Evolutionary conservation across 1,284 basidiomycete species (phyloP).

Genomic region (Ustilago sp.): DNA sequence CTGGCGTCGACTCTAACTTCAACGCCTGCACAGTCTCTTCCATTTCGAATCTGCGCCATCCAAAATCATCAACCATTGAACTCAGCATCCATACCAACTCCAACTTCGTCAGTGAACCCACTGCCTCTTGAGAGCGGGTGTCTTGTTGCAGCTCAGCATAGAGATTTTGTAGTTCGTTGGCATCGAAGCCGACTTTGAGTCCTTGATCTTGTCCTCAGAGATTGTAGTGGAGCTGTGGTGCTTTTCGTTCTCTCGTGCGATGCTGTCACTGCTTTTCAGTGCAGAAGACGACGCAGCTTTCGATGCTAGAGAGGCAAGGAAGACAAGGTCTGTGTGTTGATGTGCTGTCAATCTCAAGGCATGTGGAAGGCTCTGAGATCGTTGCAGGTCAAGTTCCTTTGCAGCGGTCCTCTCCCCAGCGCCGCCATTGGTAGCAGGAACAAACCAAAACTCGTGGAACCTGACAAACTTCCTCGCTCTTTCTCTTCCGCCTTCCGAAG

Average conservation of each 20-base stretch:
- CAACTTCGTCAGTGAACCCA: conserved; percentile 16
- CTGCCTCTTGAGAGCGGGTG: neutral
- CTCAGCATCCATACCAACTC: conserved; percentile 31
- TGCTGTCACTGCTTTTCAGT: neutral
- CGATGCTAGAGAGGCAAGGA: conserved; percentile 9
- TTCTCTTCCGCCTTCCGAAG: neutral
- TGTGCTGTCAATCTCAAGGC: conserved; percentile 25
- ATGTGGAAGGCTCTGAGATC: neutral
- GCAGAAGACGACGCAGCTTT: conserved; percentile 10
- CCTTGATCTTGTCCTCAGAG: conserved; percentile 30
- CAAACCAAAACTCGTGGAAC: conserved; percentile 27
- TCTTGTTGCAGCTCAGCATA: neutral
- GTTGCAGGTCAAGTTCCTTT: neutral
- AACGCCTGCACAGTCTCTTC: conserved; percentile 22
- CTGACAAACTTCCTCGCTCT: conserved; percentile 1
- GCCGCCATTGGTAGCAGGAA: conserved; percentile 15
- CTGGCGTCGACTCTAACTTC: conserved; percentile 22
- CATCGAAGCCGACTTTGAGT: conserved; percentile 14
- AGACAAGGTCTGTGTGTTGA: conserved; percentile 34
- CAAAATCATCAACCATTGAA: conserved; percentile 24
- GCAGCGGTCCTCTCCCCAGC: neutral
- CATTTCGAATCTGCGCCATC: conserved; percentile 23
- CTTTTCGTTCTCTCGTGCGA: conserved; percentile 10
- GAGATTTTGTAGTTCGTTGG: conserved; percentile 15
- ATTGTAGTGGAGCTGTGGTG: conserved; percentile 22